phyloP scores from a whole-genome alignment of 305 asterid species.

The Fraxinus velutina region DNA sequence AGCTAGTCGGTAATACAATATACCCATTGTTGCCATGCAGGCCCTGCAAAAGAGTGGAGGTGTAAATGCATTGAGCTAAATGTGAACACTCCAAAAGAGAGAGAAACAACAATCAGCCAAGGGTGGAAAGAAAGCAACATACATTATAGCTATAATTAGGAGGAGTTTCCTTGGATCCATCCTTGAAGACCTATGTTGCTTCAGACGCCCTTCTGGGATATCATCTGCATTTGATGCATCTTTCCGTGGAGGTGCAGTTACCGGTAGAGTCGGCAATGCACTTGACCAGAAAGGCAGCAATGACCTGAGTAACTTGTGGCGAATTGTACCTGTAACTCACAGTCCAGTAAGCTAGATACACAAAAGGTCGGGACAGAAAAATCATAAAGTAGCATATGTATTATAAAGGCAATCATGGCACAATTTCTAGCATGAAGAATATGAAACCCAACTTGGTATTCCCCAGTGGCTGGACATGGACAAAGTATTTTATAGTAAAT shows the following conservation, averaged over 20 bases:
- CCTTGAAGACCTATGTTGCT: slow-evolving; percentile 69
- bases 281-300: slow-evolving; percentile 94
- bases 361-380: background rate
- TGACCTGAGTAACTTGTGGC: slow-evolving; percentile 74
- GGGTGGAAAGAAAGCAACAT: slow-evolving; percentile 15
- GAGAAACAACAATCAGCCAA: background rate
- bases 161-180: slow-evolving; percentile 95
- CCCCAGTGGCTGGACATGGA: background rate
- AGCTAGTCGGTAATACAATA: slow-evolving; percentile 78
- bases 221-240: slow-evolving; percentile 66
- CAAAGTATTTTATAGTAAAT: background rate
- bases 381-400: background rate
- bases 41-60: slow-evolving; percentile 52
- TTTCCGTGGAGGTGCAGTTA: slow-evolving; percentile 81
- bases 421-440: background rate
- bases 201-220: slow-evolving; percentile 60
- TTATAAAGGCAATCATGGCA: background rate
- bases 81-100: background rate
- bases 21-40: slow-evolving; percentile 96
- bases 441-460: background rate
- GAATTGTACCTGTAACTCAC: slow-evolving; percentile 59
- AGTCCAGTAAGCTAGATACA: slow-evolving; percentile 11
- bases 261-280: slow-evolving; percentile 82
- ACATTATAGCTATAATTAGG: slow-evolving; percentile 80
- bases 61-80: background rate